Conservation (phyloP, 345 rosid species). For the Eucalyptus pauciflora region DNA sequence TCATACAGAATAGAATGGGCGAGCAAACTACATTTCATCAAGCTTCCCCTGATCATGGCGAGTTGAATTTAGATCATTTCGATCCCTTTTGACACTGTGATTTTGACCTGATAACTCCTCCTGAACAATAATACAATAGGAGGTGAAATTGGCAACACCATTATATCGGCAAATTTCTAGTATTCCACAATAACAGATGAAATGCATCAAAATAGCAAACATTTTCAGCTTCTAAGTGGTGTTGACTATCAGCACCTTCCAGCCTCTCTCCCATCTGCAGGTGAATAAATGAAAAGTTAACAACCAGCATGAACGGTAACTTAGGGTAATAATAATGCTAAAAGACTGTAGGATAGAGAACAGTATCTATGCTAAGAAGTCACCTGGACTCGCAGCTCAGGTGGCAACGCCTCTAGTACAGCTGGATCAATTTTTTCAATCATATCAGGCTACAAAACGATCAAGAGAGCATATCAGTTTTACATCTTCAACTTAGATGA, state of each 20-base stretch:
- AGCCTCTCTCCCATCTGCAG: not conserved
- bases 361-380: not conserved
- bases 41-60: conserved; percentile 33
- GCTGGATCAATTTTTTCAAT: conserved; percentile 63
- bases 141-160: not conserved
- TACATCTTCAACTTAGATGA: not conserved
- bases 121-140: not conserved
- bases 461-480: not conserved
- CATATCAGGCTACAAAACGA: conserved; percentile 32
- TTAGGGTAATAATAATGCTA: not conserved
- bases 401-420: conserved; percentile 78
- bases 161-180: not conserved
- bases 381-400: conserved; percentile 80
- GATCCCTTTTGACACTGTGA: not conserved
- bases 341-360: not conserved
- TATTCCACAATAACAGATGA: not conserved
- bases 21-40: conserved; percentile 47
- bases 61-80: conserved; percentile 1
- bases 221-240: not conserved
- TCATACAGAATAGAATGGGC: not conserved
- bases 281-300: not conserved
- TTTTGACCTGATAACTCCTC: conserved; percentile 1
- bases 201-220: not conserved
- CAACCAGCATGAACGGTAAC: not conserved
- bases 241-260: not conserved